A percentile compares a stretch with the other conserved stretches of the same genome.
Evolutionary conservation across 768 basidiomycete genomes (phyloP).

Genomic region (Suillus weaverae): DNA sequence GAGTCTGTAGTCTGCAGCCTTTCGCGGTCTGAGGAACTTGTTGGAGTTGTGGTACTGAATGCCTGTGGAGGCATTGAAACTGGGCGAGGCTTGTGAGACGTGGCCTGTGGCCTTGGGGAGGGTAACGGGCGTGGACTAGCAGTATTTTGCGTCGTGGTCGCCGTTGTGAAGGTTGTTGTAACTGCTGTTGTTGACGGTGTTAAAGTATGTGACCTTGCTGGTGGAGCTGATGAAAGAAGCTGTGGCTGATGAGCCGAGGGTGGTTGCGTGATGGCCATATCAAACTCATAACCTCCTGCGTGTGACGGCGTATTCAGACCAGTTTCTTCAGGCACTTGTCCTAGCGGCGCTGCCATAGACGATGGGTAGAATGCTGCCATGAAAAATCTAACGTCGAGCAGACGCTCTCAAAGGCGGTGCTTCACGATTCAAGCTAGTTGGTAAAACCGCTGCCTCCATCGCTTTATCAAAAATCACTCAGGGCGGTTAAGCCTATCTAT

Average conservation of each 20-base stretch:
- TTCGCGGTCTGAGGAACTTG: slow-evolving; percentile 34
- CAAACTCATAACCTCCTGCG: slow-evolving; percentile 66
- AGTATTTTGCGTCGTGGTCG: slow-evolving; percentile 26
- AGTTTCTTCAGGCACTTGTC: slow-evolving; percentile 52
- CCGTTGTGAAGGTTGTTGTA: slow-evolving; percentile 15
- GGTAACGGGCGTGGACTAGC: slow-evolving; percentile 35
- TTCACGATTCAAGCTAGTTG: slow-evolving; percentile 6
- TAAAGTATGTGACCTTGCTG: slow-evolving; percentile 10
- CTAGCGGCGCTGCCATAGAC: slow-evolving; percentile 45
- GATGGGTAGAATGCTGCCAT: slow-evolving; percentile 46
- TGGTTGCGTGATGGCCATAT: slow-evolving; percentile 43
- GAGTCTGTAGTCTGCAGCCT: slow-evolving; percentile 28
- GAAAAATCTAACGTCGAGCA: slow-evolving; percentile 14
- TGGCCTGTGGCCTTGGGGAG: slow-evolving; percentile 24
- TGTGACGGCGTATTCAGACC: slow-evolving; percentile 49
- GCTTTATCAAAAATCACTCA: slow-evolving; percentile 16
- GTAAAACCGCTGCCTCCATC: slow-evolving; percentile 17
- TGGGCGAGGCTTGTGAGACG: slow-evolving; percentile 51
- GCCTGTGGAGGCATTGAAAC: slow-evolving; percentile 76
- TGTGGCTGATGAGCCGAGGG: slow-evolving; percentile 30
- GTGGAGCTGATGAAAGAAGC: slow-evolving; percentile 19
- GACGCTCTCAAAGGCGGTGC: slow-evolving; percentile 23
- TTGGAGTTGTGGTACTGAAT: slow-evolving; percentile 34
- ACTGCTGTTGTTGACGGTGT: slow-evolving; percentile 5
- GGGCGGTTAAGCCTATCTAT: neutral